A percentile compares a stretch with the other conserved stretches of the same genome.
phyloP scores from a whole-genome alignment of 805 yeast species.

The Ogataea pignaliae region DNA sequence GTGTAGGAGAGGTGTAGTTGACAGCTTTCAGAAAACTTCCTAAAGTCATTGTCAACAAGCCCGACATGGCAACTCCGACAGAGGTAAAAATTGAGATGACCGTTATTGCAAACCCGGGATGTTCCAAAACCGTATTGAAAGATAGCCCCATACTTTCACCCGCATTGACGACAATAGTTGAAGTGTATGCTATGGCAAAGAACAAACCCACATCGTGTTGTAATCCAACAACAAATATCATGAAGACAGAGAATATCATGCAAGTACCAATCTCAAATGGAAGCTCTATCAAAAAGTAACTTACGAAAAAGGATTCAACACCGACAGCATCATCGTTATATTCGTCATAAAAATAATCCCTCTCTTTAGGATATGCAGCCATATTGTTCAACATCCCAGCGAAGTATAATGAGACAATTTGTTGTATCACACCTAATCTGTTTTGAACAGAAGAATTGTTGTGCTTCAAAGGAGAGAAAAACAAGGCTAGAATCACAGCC shows the following conservation, averaged over 20 bases:
- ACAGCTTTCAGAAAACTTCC: constrained; percentile 62
- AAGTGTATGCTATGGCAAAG: constrained; percentile 55
- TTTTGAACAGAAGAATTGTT: constrained; percentile 51
- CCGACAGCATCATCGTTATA: constrained; percentile 70
- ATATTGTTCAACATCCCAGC: constrained; percentile 78
- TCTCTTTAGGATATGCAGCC: constrained; percentile 68
- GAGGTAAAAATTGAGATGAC: constrained; percentile 62
- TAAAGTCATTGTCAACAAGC: constrained; percentile 76
- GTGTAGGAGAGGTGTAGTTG: constrained; percentile 74
- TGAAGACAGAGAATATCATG: constrained; percentile 52
- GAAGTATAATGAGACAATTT: constrained; percentile 65
- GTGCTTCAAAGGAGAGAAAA: constrained; percentile 55
- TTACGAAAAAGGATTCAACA: constrained; percentile 53
- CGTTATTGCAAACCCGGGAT: constrained; percentile 78
- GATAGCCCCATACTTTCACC: constrained; percentile 86
- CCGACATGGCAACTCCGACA: constrained; percentile 79
- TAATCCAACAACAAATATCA: constrained; percentile 68
- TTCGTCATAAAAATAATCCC: constrained; percentile 75
- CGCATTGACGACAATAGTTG: constrained; percentile 55
- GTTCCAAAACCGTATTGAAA: constrained; percentile 66
- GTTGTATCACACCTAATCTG: constrained; percentile 73
- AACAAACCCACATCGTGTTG: constrained; percentile 65
- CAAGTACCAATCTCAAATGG: constrained; percentile 64
- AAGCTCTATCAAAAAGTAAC: constrained; percentile 58
- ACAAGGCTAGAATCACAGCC: constrained; percentile 63